Conservation (phyloP, 805 yeast genomes). For the Wickerhamiella dianesei region DNA sequence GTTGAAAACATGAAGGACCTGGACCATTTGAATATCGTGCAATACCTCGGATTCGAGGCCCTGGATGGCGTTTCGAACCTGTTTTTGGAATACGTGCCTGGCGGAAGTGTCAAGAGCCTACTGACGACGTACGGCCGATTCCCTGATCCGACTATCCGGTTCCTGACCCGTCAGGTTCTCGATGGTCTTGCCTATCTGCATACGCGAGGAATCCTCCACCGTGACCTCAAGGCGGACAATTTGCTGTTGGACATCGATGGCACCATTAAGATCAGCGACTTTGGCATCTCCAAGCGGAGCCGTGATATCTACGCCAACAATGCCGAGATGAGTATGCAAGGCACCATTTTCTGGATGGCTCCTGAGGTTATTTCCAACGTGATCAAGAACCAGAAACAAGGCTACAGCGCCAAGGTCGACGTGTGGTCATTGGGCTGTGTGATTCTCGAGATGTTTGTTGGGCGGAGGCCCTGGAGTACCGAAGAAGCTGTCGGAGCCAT, state of each 20-base stretch:
- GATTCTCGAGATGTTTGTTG: conserved; percentile 94
- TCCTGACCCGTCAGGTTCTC: conserved; percentile 64
- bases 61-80: conserved; percentile 62
- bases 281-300: conserved; percentile 84
- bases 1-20: conserved; percentile 88
- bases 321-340: conserved; percentile 97
- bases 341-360: conserved; percentile 99
- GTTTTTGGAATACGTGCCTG: conserved; percentile 92
- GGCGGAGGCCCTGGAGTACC: conserved; percentile 94
- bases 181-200: conserved; percentile 82
- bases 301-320: conserved; percentile 78
- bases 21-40: conserved; percentile 89
- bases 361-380: conserved; percentile 92
- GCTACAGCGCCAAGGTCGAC: conserved; percentile 95
- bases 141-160: conserved; percentile 61
- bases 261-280: conserved; percentile 86
- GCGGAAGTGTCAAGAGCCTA: conserved; percentile 88
- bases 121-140: conserved; percentile 72
- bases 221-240: conserved; percentile 93
- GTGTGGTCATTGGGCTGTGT: conserved; percentile 98
- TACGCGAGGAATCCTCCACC: conserved; percentile 71
- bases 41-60: conserved; percentile 86
- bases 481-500: conserved; percentile 91
- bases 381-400: conserved; percentile 59
- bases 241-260: conserved; percentile 81